Percentiles rank a stretch among this genome's conserved stretches.
phyloP scores from a whole-genome alignment of 1,284 basidiomycete species.

The Apiotrichum veenhuisii region DNA sequence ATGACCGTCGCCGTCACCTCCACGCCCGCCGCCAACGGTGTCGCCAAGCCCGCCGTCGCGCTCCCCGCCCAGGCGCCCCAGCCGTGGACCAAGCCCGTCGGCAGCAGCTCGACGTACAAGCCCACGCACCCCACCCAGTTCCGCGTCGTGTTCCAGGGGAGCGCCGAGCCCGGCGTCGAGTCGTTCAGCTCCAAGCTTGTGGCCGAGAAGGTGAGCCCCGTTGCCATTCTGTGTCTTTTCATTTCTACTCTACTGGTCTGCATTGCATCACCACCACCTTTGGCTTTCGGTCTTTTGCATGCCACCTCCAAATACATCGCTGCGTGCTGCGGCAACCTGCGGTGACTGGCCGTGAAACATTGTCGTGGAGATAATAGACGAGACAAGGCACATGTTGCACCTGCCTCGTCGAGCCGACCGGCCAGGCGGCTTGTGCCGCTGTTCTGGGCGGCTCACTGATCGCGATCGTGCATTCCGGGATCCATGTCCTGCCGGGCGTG shows the following conservation, averaged over 20 bases:
- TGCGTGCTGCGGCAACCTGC: neutral
- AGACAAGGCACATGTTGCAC: no score
- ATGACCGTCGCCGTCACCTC: constrained; percentile 1
- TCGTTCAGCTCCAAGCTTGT: constrained; percentile 41
- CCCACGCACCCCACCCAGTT: constrained; percentile 44
- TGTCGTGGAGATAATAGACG: neutral
- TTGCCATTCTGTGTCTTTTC: no score
- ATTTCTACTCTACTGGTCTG: no score
- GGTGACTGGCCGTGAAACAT: neutral
- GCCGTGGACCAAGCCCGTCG: constrained; percentile 38
- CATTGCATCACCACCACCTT: no score
- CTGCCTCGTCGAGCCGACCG: neutral
- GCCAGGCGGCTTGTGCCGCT: no score
- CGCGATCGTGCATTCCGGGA: no score
- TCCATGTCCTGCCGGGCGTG: no score
- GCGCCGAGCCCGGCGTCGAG: constrained; percentile 29
- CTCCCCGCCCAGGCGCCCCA: constrained; percentile 23
- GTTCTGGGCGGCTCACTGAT: no score
- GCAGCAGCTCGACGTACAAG: constrained; percentile 38
- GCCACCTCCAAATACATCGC: no score
- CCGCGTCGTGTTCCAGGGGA: constrained; percentile 36
- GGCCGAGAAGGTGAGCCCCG: constrained; percentile 35
- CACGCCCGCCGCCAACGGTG: neutral
- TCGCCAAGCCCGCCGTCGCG: neutral
- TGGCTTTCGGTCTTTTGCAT: no score